A percentile compares a stretch with the other conserved stretches of the same genome.
phyloP scores from a whole-genome alignment of 768 basidiomycete genomes.

The Russula vinacea region DNA sequence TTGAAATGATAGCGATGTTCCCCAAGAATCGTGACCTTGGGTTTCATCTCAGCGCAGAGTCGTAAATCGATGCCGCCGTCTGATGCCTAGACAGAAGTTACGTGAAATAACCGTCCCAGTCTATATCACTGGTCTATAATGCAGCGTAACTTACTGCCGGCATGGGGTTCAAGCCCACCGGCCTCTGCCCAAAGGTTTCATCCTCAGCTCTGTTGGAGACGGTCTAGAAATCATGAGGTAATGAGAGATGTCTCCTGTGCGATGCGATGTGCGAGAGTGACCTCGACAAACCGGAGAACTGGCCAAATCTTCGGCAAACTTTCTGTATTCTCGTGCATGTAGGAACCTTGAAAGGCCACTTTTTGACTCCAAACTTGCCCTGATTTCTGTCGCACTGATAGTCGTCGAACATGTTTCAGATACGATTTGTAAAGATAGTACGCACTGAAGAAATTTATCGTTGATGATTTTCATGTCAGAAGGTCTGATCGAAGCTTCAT shows the following conservation, averaged over 20 bases:
- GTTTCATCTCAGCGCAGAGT: constrained; percentile 4
- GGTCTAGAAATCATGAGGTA: neutral
- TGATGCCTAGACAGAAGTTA: neutral
- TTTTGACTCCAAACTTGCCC: neutral
- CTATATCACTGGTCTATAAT: too few species aligned
- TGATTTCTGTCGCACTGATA: constrained; percentile 11
- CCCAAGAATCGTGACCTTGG: constrained; percentile 6
- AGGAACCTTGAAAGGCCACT: constrained; percentile 4
- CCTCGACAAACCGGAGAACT: constrained; percentile 7
- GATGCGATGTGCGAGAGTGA: neutral
- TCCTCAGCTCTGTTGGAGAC: constrained; percentile 6
- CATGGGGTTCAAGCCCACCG: neutral
- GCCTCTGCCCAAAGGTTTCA: neutral
- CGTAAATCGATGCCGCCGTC: neutral
- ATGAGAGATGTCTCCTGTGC: constrained; percentile 3
- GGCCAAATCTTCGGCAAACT: constrained; percentile 11
- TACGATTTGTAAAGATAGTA: neutral
- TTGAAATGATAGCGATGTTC: constrained; percentile 5
- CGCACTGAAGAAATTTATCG: constrained; percentile 9
- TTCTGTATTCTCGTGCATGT: constrained; percentile 14
- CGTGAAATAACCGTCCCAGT: too few species aligned
- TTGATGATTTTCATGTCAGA: constrained; percentile 7
- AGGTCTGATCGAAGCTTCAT: too few species aligned
- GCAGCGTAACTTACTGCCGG: neutral
- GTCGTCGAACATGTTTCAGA: neutral